phyloP scores from a whole-genome alignment of 1,284 basidiomycete genomes.

The Papiliotrema fonsecae region DNA sequence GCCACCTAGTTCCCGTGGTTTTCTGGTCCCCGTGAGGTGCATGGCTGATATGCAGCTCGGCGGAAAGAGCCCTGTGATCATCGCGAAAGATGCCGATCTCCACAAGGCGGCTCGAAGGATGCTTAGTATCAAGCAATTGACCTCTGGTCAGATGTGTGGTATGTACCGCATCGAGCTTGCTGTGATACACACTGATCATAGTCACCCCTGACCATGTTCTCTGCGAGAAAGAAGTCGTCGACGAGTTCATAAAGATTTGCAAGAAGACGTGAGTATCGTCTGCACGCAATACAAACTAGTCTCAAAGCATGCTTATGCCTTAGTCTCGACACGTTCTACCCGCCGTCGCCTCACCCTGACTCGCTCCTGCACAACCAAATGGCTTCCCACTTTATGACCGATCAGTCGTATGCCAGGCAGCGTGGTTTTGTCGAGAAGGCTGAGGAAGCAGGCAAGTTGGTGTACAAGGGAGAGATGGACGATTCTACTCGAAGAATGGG shows the following conservation, averaged over 20 bases:
- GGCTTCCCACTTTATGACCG: conserved; percentile 54
- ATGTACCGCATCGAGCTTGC: not conserved
- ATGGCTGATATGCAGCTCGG: conserved; percentile 52
- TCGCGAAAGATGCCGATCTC: conserved; percentile 60
- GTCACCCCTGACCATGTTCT: conserved; percentile 70
- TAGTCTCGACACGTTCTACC: conserved; percentile 39
- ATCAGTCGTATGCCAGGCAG: conserved; percentile 56
- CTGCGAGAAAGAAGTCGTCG: conserved; percentile 60
- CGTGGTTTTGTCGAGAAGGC: conserved; percentile 61
- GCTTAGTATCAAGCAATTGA: conserved; percentile 74
- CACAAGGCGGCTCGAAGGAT: conserved; percentile 49
- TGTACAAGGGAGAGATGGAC: conserved; percentile 65
- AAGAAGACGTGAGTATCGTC: conserved; percentile 52
- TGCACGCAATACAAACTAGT: not conserved
- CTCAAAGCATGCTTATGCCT: not conserved
- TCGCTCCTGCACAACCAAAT: conserved; percentile 49
- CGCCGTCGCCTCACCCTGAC: conserved; percentile 46
- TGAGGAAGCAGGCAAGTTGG: conserved; percentile 58
- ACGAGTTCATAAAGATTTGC: conserved; percentile 59
- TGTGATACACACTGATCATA: conserved; percentile 35
- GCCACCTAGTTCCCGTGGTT: no score
- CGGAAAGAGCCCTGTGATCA: conserved; percentile 77
- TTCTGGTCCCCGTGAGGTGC: no score
- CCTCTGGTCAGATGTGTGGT: conserved; percentile 49
- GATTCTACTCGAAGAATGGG: conserved; percentile 48